Percentiles rank a stretch among this genome's conserved stretches.
Conservation (phyloP, 176 grass and related monocot genomes). For the Oropetium thomaeum region DNA sequence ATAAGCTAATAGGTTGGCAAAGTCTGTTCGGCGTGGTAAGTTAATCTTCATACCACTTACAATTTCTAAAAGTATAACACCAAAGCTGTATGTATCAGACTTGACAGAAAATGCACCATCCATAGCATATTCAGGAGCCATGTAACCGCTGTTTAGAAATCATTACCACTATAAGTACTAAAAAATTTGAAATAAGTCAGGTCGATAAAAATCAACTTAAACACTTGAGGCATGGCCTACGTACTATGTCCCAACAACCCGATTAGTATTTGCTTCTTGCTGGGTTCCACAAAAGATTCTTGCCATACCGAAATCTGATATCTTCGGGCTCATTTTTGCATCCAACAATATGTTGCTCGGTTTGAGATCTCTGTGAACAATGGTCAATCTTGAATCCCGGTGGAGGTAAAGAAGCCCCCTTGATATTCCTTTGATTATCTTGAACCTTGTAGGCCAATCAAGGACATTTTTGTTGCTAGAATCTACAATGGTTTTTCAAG, state of each 20-base stretch:
- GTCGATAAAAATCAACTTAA: neutral
- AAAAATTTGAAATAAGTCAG: neutral
- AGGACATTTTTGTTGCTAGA: neutral
- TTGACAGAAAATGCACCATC: conserved; percentile 55
- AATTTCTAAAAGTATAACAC: conserved; percentile 59
- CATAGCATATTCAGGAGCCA: conserved; percentile 77
- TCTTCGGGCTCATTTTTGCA: neutral
- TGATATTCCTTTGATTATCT: neutral
- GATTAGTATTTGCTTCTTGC: neutral
- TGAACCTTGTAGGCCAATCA: neutral
- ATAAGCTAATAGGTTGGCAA: conserved; percentile 42
- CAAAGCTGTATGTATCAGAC: conserved; percentile 54
- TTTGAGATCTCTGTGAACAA: neutral
- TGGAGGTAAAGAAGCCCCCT: neutral
- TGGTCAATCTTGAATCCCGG: neutral
- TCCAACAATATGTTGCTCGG: neutral
- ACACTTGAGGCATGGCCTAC: neutral
- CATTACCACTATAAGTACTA: neutral
- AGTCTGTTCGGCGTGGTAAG: neutral
- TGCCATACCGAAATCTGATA: neutral
- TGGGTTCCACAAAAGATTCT: neutral
- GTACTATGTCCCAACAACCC: neutral
- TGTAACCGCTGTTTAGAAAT: conserved; percentile 39
- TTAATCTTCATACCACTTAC: conserved; percentile 54
- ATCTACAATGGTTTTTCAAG: neutral